Base-by-base conservation (phyloP, 1,284 basidiomycete genomes). In the Apiotrichum montevideense region DNA sequence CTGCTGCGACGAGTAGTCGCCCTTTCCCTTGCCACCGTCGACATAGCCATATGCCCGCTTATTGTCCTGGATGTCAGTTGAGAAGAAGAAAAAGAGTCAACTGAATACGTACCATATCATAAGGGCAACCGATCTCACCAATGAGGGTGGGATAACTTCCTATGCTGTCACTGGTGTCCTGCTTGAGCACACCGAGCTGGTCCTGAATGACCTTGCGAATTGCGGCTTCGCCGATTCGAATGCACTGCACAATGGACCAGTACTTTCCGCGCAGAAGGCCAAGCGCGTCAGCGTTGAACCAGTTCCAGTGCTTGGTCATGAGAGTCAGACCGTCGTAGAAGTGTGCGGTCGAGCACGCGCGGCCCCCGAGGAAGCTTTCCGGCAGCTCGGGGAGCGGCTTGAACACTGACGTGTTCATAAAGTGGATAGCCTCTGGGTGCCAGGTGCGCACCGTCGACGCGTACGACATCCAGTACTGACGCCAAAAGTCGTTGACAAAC, bases 71-170 rank as follows among this genome's bases (percentile, higher is more conserved):
- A 10, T 9, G 46, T 47, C n/a, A 47, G 35, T 6, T 34, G 10
- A 6, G 3, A 35, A 3, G 8, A 8, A 35, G 3, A 1, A 13
- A 35, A 35, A 15, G 35, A 21, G 21, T 21, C 21, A 21, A 21
- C 21, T 21, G 21, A 21, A 21, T 21, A 39, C 33, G 8, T 33
- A 73, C 74, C 85, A 96, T 86, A 71, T 97, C 91, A 67, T 87
- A 93, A 0, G 95, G 95, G 5, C 87, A 89, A 7, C 95, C 95
- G 52, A 98, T 94, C 78, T 98, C 95, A 33, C 95, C 94, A 52
- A 98, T 90, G 64, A 98, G 80, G 0, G 89, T 95, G 0, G 95
- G 95, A 67, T 89, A 97, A n/a, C 80, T 65, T 11, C 84, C 85
- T 15, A 81, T 68, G 9, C 75, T 71, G 54, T 80, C 77, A 45